A percentile compares a stretch with the other conserved stretches of the same genome.
These are phyloP conservation scores for Pelargonium citronellum DNA, from an alignment of 441 rosid genomes.

Conservation along the genomic window DNA sequence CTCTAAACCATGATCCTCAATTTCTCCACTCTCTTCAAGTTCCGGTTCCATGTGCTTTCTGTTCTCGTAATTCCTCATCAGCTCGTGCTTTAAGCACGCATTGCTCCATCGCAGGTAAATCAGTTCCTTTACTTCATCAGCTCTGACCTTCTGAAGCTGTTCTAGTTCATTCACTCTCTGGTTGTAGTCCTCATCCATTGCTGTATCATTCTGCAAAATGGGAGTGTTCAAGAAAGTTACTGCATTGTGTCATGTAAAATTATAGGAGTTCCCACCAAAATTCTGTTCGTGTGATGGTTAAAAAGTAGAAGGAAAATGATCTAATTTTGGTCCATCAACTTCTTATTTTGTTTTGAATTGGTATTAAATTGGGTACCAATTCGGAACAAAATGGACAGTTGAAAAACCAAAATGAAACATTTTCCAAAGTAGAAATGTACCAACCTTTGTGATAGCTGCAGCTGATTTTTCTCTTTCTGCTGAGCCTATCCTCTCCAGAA, in stretches of 20 bases:
- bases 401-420: no score
- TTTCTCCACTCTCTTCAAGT: conserved; percentile 23
- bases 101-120: conserved; percentile 60
- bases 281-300: no score
- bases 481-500: conserved; percentile 24
- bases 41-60: conserved; percentile 24
- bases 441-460: conserved; percentile 29
- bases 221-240: background rate
- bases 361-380: no score
- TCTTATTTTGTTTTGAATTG: no score
- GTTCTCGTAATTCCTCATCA: conserved; percentile 33
- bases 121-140: conserved; percentile 44
- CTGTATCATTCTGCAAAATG: conserved; percentile 34
- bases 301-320: no score
- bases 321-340: no score
- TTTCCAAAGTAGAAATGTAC: background rate
- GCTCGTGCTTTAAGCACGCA: conserved; percentile 63
- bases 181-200: conserved; percentile 33
- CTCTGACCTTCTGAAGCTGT: conserved; percentile 38
- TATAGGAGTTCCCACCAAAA: background rate
- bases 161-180: conserved; percentile 39
- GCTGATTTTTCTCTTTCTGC: conserved; percentile 22
- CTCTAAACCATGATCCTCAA: conserved; percentile 19
- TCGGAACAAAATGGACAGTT: no score
- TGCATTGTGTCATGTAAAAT: background rate